Evolutionary conservation across 192 early-diverging fungal species (phyloP).

Genomic region (Cladochytrium replicatum): DNA sequence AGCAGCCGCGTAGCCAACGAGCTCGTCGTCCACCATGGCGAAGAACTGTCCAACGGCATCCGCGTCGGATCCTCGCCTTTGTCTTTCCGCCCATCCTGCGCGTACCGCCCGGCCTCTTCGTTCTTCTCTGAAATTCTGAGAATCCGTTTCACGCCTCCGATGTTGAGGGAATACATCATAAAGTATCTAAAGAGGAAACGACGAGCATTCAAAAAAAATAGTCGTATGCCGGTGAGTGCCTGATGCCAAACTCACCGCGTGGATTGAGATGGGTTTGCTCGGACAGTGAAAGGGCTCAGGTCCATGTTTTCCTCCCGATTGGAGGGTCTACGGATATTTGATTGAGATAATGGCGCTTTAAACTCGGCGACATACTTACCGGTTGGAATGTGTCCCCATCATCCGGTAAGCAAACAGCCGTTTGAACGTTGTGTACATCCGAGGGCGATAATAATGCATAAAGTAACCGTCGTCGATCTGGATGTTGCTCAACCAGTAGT

Average conservation of each 20-base stretch:
- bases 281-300: constrained; percentile 38
- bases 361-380: constrained; percentile 7
- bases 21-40: constrained; percentile 40
- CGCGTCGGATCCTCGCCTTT: background rate
- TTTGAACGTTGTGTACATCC: constrained; percentile 64
- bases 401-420: constrained; percentile 76
- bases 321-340: background rate
- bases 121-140: constrained; percentile 18
- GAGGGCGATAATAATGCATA: constrained; percentile 80
- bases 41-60: background rate
- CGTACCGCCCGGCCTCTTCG: constrained; percentile 5
- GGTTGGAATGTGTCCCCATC: constrained; percentile 60
- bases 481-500: constrained; percentile 16
- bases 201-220: constrained; percentile 24
- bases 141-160: constrained; percentile 40
- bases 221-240: constrained; percentile 14
- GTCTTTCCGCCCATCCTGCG: constrained; percentile 2
- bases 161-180: constrained; percentile 26
- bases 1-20: constrained; percentile 33
- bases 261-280: constrained; percentile 21
- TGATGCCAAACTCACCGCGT: background rate
- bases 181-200: background rate
- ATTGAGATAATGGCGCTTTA: background rate
- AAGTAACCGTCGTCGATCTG: constrained; percentile 53
- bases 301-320: constrained; percentile 21